Percentiles rank a stretch among this genome's conserved stretches.
Conservation (phyloP, 805 yeast species). For the Monosporozyma unispora region DNA sequence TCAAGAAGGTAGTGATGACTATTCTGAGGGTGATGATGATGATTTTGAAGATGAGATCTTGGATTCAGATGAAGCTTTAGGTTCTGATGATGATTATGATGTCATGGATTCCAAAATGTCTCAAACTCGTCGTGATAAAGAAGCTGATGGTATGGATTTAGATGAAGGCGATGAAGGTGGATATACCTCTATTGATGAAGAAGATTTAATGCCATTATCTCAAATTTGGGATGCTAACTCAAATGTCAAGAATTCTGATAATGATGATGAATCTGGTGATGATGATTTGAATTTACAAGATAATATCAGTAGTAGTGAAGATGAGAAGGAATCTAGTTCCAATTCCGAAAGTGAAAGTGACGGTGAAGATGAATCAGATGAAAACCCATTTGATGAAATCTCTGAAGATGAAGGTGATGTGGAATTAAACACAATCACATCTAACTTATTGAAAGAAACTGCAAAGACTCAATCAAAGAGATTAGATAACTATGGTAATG, state of each 20-base stretch:
- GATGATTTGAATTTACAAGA: slow-evolving; percentile 15
- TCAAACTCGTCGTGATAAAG: slow-evolving; percentile 54
- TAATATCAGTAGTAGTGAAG: slow-evolving; percentile 9
- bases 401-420: slow-evolving; percentile 43
- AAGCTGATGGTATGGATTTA: slow-evolving; percentile 16
- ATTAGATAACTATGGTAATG: slow-evolving; percentile 43
- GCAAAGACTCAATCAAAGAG: slow-evolving; percentile 32
- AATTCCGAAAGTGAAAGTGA: slow-evolving; percentile 15
- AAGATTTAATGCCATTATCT: slow-evolving; percentile 65
- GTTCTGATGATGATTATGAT: slow-evolving; percentile 68
- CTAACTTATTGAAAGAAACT: slow-evolving; percentile 29
- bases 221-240: slow-evolving; percentile 85
- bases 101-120: slow-evolving; percentile 57
- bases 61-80: slow-evolving; percentile 83
- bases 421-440: slow-evolving; percentile 44
- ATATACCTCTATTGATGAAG: slow-evolving; percentile 69
- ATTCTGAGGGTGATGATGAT: slow-evolving; percentile 22
- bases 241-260: slow-evolving; percentile 18
- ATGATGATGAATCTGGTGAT: slow-evolving; percentile 12
- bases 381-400: slow-evolving; percentile 30
- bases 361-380: slow-evolving; percentile 19
- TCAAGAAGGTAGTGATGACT: slow-evolving; percentile 16
- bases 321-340: slow-evolving; percentile 5
- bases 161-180: slow-evolving; percentile 43
- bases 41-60: slow-evolving; percentile 55